phyloP scores from a whole-genome alignment of 1,139 yeast genomes.

The Meyerozyma athensensis region DNA sequence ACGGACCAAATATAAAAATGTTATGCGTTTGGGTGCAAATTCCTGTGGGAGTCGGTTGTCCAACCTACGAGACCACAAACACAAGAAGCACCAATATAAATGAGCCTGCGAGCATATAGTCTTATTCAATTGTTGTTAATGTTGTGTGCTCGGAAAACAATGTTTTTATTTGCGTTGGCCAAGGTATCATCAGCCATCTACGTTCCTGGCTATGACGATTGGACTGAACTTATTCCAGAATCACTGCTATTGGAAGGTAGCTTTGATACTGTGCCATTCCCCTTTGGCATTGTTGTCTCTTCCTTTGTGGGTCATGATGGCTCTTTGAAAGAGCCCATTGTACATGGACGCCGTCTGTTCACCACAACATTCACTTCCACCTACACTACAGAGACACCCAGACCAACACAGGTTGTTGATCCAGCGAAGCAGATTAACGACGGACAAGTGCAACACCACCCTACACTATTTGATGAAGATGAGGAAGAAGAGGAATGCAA shows the following conservation, averaged over 20 bases:
- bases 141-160: not conserved
- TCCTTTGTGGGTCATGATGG: slow-evolving; percentile 19
- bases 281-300: slow-evolving; percentile 33
- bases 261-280: slow-evolving; percentile 23
- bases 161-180: not conserved
- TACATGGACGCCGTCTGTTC: not conserved
- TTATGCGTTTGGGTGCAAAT: no score
- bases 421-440: slow-evolving; percentile 25
- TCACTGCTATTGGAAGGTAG: slow-evolving; percentile 16
- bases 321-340: slow-evolving; percentile 12
- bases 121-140: not conserved
- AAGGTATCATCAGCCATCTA: not conserved
- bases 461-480: not conserved
- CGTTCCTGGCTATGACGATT: slow-evolving; percentile 16
- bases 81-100: no score
- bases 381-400: slow-evolving; percentile 19
- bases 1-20: no score
- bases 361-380: slow-evolving; percentile 16
- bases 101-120: no score
- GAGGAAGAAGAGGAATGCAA: slow-evolving; percentile 5
- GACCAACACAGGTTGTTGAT: slow-evolving; percentile 21
- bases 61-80: no score
- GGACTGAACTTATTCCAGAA: slow-evolving; percentile 29
- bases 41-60: no score
- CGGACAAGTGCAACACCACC: slow-evolving; percentile 27